Evolutionary conservation across 805 yeast species (phyloP).

Genomic region (Candida wancherniae): DNA sequence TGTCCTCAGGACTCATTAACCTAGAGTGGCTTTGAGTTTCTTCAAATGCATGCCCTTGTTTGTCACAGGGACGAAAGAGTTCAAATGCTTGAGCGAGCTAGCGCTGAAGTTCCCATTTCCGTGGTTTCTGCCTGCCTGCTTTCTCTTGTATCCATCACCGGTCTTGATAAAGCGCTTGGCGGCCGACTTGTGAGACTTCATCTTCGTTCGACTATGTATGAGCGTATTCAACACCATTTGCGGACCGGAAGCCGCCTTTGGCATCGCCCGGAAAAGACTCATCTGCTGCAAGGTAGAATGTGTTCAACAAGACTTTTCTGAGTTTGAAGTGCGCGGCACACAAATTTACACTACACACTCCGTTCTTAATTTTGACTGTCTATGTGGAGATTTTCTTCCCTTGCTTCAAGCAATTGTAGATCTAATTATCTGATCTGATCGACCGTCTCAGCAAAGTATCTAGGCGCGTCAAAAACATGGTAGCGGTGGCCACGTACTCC

Average conservation of each 20-base stretch:
- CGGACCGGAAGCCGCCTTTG: too few relatives aligned
- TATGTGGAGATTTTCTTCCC: too few relatives aligned
- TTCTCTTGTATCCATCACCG: slow-evolving; percentile 53
- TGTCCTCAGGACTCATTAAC: slow-evolving; percentile 2
- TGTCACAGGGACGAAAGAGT: slow-evolving; percentile 53
- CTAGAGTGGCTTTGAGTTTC: slow-evolving; percentile 51
- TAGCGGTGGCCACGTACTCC: slow-evolving; percentile 92
- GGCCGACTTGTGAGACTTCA: slow-evolving; percentile 82
- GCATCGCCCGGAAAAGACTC: too few relatives aligned
- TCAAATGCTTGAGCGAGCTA: slow-evolving; percentile 52
- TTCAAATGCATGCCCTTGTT: slow-evolving; percentile 51
- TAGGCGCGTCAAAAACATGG: slow-evolving; percentile 93
- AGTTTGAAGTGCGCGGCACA: too few relatives aligned
- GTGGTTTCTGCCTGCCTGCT: slow-evolving; percentile 80
- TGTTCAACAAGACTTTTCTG: too few relatives aligned
- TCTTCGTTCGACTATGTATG: slow-evolving; percentile 40
- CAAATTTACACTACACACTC: too few relatives aligned
- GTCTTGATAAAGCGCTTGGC: slow-evolving; percentile 83
- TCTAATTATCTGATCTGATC: slow-evolving; percentile 5
- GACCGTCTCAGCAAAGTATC: slow-evolving; percentile 52
- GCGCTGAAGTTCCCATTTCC: slow-evolving; percentile 88
- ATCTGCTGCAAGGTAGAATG: too few relatives aligned
- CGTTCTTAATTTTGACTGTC: too few relatives aligned
- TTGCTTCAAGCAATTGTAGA: too few relatives aligned
- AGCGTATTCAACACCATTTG: too few relatives aligned